phyloP scores from a whole-genome alignment of 805 yeast genomes.

The Jamesozyma jinghongensis region DNA sequence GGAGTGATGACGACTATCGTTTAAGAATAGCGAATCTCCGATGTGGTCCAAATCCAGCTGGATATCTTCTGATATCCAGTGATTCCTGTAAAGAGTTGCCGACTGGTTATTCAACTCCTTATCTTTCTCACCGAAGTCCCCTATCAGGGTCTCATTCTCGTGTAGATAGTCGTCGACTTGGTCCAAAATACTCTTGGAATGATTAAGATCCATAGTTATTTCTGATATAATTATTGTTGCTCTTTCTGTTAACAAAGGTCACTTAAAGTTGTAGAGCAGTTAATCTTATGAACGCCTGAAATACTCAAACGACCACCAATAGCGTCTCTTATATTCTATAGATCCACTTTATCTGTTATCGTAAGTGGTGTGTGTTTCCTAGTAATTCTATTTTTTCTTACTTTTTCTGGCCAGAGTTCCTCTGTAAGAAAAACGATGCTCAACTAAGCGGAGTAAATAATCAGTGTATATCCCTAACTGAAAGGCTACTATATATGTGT shows the following conservation, averaged over 20 bases:
- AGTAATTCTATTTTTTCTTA: too few relatives aligned
- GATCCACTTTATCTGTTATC: conserved; percentile 1
- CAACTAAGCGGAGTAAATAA: too few relatives aligned
- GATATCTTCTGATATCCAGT: conserved; percentile 7
- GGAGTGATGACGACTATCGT: background rate
- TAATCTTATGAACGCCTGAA: too few relatives aligned
- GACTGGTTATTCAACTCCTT: background rate
- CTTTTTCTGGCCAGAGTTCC: too few relatives aligned
- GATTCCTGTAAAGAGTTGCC: background rate
- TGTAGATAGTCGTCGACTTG: conserved; percentile 22
- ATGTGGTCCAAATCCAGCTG: conserved; percentile 10
- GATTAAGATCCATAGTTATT: conserved; percentile 5
- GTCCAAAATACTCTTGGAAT: conserved; percentile 24
- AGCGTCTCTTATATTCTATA: background rate
- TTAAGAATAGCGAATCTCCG: conserved; percentile 2
- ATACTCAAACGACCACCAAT: too few relatives aligned
- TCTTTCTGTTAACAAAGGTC: too few relatives aligned
- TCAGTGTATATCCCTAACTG: too few relatives aligned
- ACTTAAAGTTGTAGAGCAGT: too few relatives aligned
- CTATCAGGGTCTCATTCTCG: conserved; percentile 4
- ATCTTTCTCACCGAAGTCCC: too few relatives aligned
- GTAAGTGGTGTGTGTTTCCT: too few relatives aligned
- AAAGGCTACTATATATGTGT: too few relatives aligned
- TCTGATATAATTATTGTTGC: background rate
- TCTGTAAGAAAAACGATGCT: too few relatives aligned